Conservation (phyloP, 805 yeast species). For the Starmerella bombi region DNA sequence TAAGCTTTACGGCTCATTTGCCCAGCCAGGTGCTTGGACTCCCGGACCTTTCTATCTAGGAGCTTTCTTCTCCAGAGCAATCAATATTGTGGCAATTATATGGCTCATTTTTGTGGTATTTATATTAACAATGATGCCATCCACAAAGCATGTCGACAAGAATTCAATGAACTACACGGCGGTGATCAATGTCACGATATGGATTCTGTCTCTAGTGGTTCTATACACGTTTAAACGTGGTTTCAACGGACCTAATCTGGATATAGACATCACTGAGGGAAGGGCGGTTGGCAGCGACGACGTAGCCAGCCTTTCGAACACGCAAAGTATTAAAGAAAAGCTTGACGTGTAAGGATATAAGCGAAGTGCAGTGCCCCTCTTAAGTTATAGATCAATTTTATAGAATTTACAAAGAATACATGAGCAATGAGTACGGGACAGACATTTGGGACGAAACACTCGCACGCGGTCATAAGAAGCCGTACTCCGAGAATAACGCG, state of each 20-base stretch:
- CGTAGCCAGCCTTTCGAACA: too few relatives aligned
- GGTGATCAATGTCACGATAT: constrained; percentile 48
- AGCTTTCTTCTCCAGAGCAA: constrained; percentile 30
- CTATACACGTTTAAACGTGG: constrained; percentile 38
- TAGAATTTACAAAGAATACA: too few relatives aligned
- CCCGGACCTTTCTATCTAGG: constrained; percentile 63
- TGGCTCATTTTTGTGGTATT: constrained; percentile 41
- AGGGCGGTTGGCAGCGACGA: background rate
- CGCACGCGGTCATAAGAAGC: too few relatives aligned
- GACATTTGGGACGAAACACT: too few relatives aligned
- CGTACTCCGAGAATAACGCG: too few relatives aligned
- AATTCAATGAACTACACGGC: constrained; percentile 56
- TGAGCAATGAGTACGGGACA: too few relatives aligned
- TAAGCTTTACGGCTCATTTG: constrained; percentile 31
- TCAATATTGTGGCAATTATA: constrained; percentile 36
- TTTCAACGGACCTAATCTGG: constrained; percentile 41
- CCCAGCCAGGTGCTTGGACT: constrained; percentile 20
- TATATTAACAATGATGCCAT: constrained; percentile 50
- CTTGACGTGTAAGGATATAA: too few relatives aligned
- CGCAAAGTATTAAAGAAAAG: too few relatives aligned
- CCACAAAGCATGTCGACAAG: constrained; percentile 25
- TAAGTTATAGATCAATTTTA: too few relatives aligned
- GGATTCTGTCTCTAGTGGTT: constrained; percentile 35
- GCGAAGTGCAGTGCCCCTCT: too few relatives aligned
- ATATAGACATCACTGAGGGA: background rate